Evolutionary conservation across 306 rosid genomes (phyloP), one percentile per base, ranked within the genome.

Genomic region (Dalbergia oliveri): DNA sequence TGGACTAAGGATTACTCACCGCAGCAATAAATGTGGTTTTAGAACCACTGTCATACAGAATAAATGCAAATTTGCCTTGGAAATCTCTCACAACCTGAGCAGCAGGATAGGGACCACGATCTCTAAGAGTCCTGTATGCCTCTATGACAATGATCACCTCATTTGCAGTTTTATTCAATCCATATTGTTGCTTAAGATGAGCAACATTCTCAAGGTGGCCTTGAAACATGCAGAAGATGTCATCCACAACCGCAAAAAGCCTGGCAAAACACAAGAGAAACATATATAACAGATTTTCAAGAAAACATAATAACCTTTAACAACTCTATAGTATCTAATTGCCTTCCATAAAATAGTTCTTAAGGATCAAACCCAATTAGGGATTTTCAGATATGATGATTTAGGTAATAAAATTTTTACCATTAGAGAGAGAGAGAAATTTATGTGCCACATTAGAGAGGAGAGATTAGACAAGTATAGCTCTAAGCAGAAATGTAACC

Each of bases 71-170:
- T 82, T 93, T 95, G 78, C 99, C 98, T 15, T 91, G 90, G 88
- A 95, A 89, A 77, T 93, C 99, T 90, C 97, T 93, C 84, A 93
- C 97, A 75, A 96, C 99, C 84, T 96, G 98, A 78, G 93, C 90
- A 34, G 92, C 91, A 76, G 99, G 95, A 66, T 91, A 96, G 41
- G 99, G 99, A 69, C 99, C 99, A 11, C 99, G 97, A 49, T 96
- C 99, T 83, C 99, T 85, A 61, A 96, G 87, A 68, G 97, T 93
- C 71, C 97, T 87, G 87, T 90, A 96, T 18, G 98, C 99, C 85
- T 96, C 99, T 34, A 93, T 90, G 51, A 93, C 84, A 58, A 95
- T 95, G 80, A 88, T 88, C 67, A 80, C 98, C 84, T 93, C 99
- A 79, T 89, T 95, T 19, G 93, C 97, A 0, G 99, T 78, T 85